Evolutionary conservation across 1,139 yeast species (phyloP).

Genomic region (Kluyveromyces marxianus): DNA sequence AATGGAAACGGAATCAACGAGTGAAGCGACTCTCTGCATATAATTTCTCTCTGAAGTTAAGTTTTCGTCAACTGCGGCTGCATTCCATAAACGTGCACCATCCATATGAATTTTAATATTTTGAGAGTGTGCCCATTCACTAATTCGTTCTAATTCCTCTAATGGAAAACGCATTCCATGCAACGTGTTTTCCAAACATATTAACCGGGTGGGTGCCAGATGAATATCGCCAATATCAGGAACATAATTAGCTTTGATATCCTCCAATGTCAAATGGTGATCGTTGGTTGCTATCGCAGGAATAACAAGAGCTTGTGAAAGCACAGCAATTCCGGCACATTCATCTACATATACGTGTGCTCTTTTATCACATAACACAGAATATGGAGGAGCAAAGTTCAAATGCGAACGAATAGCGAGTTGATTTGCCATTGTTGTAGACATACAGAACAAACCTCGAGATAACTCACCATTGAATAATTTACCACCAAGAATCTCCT

Average conservation of each 20-base stretch:
- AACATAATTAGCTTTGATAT: constrained; percentile 47
- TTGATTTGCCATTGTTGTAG: constrained; percentile 79
- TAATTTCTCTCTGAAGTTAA: constrained; percentile 55
- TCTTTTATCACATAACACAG: constrained; percentile 67
- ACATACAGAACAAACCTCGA: constrained; percentile 56
- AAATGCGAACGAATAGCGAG: constrained; percentile 63
- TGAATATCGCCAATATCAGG: constrained; percentile 64
- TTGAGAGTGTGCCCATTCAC: constrained; percentile 49
- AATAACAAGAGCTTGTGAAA: constrained; percentile 78
- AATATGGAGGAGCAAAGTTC: constrained; percentile 59
- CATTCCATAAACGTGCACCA: constrained; percentile 86
- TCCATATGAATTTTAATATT: constrained; percentile 61
- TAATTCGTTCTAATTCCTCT: constrained; percentile 57
- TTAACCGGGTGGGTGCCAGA: constrained; percentile 71
- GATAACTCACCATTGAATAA: constrained; percentile 59
- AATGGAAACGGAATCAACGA: constrained; percentile 69
- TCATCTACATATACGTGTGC: constrained; percentile 67
- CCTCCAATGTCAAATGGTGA: constrained; percentile 59
- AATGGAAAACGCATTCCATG: constrained; percentile 67
- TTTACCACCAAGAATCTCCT: constrained; percentile 14
- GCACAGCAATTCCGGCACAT: constrained; percentile 74
- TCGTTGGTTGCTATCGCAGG: constrained; percentile 65
- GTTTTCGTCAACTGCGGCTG: constrained; percentile 31
- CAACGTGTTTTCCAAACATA: constrained; percentile 71
- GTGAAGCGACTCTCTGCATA: constrained; percentile 52